A percentile compares a stretch with the other conserved stretches of the same genome.
These are phyloP conservation scores for Schwanniomyces pseudopolymorphus DNA, from an alignment of 805 yeast species.

Conservation along the genomic window DNA sequence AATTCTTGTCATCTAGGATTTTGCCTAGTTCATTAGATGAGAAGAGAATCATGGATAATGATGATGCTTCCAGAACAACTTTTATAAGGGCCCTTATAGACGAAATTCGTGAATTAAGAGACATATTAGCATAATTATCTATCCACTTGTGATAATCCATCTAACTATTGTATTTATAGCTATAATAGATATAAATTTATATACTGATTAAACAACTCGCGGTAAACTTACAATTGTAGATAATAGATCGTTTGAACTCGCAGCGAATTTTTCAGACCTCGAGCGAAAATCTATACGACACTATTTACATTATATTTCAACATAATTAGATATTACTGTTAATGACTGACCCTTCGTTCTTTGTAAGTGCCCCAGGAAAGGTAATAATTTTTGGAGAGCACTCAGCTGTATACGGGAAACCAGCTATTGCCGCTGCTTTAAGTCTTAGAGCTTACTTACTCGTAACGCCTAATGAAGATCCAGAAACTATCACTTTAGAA, in stretches of 20 bases:
- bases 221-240: background rate
- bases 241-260: background rate
- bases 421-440: conserved; percentile 95
- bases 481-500: conserved; percentile 54
- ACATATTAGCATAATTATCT: conserved; percentile 11
- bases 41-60: conserved; percentile 53
- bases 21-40: conserved; percentile 66
- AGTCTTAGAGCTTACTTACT: conserved; percentile 80
- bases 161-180: background rate
- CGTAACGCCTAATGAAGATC: conserved; percentile 49
- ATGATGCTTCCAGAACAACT: conserved; percentile 24
- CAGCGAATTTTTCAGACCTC: background rate
- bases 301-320: background rate
- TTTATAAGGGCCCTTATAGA: conserved; percentile 34
- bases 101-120: conserved; percentile 37
- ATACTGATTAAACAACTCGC: background rate
- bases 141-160: background rate
- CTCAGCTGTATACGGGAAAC: conserved; percentile 89
- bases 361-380: conserved; percentile 94
- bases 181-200: background rate
- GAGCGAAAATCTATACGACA: background rate
- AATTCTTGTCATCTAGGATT: conserved; percentile 70
- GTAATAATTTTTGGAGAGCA: conserved; percentile 96
- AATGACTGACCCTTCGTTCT: conserved; percentile 47
- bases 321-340: background rate